Evolutionary conservation across 805 yeast species (phyloP), one percentile per base, ranked within the genome.

Genomic region (Candida berthetii): DNA sequence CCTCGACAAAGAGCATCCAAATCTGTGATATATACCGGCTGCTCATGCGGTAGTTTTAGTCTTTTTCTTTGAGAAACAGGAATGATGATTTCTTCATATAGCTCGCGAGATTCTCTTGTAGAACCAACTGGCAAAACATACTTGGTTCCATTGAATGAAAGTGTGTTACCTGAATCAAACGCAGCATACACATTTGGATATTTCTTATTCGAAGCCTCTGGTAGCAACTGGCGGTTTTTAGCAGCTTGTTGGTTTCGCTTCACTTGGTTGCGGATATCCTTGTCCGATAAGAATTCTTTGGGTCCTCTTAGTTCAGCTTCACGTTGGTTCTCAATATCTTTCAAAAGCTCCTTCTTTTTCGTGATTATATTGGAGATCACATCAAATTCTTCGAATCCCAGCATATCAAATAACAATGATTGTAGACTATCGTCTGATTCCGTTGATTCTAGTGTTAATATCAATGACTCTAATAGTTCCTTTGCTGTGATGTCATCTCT

Each of bases 141-240:
- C 54, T 82, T 84, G 45, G 83, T 84, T 1, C 97, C 97, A 7
- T 87, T 76, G 36, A 87, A 75, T 0, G 90, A 80, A n/a, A 87
- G 58, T 27, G 81, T 79, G 35, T 77, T 78, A 7, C 85, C 81
- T 0, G 82, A 78, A 35, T 79, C 87, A 39, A 74, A 77, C 35
- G 82, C 68, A 47, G 85, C 78, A 60, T 72, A 93, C 2, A 93
- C 97, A 62, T 95, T 96, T 0, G 97, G 96, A 53, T 88, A 91
- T 41, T 73, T 66, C 16, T 72, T 72, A 31, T 65, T 68, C 4
- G 67, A 57, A 13, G 60, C 53, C 29, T 69, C 74, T 1, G 78
- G 75, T 13, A 68, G 68, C 15, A 82, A 54, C 18, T 66, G 64
- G 38, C 68, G 69, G 49, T 74, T 75, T 49, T 71, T 74, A 0